Evolutionary conservation across 768 basidiomycete species (phyloP), one percentile per base, ranked within the genome.

Genomic region (Mycena alexandri): DNA sequence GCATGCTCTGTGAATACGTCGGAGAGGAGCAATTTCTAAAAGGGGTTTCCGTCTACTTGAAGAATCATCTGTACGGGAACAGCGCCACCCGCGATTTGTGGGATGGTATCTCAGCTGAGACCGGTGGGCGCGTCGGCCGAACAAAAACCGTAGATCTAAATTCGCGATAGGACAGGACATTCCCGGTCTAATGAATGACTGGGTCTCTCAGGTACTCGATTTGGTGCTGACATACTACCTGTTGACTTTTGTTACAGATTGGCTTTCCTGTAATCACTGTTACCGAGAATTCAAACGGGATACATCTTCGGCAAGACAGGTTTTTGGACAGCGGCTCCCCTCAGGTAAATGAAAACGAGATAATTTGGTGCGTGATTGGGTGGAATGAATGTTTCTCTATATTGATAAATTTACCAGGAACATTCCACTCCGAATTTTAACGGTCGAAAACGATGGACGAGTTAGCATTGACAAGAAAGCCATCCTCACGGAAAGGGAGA

Each of bases 201-300:
- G 96, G 97, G 90, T 95, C 44, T 85, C 88, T 58, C 92, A 95
- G 84, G 91, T 89, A 14, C 24, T 16, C 2, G 6, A 17, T 8
- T n/a, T 53, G 21, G 29, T 16, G 11, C 36, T 50, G 25, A n/a
- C 29, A 6, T 29, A 29, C 12, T 47, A 13, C 22, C 5, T 21
- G 13, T 56, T 25, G 22, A 62, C 54, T 24, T 98, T 54, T n/a
- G 19, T 16, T 38, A 13, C 22, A 70, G 69, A 67, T 61, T 42
- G 98, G 98, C 12, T 98, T 91, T 83, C 97, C 97, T 5, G 89
- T 99, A 19, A 77, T 98, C 60, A 92, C 89, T 21, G 94, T 98
- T 50, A 91, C 88, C 1, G 95, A 98, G 78, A 86, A 83, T 11
- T 77, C 82, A 0, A 86, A 84, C 43, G 91, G 90, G 10, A 89